Percentiles rank a stretch among this genome's conserved stretches.
These are phyloP conservation scores for Thyridium curvatum DNA, from an alignment of 2,329 filamentous ascomycete genomes.

Conservation along the genomic window DNA sequence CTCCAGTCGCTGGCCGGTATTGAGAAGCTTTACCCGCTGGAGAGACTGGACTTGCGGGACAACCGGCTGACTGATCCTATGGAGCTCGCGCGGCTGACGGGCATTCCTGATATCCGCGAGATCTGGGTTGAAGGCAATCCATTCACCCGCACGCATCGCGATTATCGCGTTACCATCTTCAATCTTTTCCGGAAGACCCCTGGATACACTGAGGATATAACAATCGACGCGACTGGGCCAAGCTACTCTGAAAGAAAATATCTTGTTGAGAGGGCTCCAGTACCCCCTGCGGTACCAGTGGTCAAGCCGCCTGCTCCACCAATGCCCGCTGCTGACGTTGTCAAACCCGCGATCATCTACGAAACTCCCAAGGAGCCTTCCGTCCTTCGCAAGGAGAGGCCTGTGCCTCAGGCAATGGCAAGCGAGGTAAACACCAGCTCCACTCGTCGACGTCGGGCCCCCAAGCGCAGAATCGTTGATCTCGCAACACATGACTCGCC, in stretches of 20 bases:
- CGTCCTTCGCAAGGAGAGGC: conserved; percentile 54
- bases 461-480: conserved; percentile 60
- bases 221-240: conserved; percentile 79
- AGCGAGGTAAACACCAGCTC: conserved; percentile 54
- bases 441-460: conserved; percentile 52
- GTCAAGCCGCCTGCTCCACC: conserved; percentile 64
- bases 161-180: conserved; percentile 87
- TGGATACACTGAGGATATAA: conserved; percentile 83
- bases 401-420: conserved; percentile 42
- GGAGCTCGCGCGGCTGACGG: conserved; percentile 82
- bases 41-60: conserved; percentile 85
- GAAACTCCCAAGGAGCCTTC: conserved; percentile 40
- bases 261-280: conserved; percentile 73
- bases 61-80: conserved; percentile 87
- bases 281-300: conserved; percentile 70
- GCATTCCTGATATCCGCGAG: conserved; percentile 85
- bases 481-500: conserved; percentile 46
- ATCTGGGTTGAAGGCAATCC: conserved; percentile 91
- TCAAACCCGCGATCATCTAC: conserved; percentile 59
- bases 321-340: conserved; percentile 56
- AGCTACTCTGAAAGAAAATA: conserved; percentile 81
- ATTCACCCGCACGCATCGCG: conserved; percentile 79
- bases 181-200: conserved; percentile 89
- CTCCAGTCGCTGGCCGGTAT: conserved; percentile 83
- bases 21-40: conserved; percentile 80